Base-by-base conservation (phyloP, 2,329 filamentous ascomycete genomes). In the Zymoseptoria pseudotritici region DNA sequence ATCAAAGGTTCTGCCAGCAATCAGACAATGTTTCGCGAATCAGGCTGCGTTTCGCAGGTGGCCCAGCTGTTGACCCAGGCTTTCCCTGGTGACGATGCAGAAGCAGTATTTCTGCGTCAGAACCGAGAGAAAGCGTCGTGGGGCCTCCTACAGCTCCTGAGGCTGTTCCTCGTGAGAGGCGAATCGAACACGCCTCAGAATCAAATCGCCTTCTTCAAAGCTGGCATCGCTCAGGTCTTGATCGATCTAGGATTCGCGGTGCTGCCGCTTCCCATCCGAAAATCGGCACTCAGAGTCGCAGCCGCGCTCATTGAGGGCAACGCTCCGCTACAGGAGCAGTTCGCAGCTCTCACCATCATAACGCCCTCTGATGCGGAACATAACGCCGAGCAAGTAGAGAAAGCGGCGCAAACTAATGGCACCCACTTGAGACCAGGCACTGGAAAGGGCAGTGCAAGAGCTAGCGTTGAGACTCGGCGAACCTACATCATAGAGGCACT, bases 401-500 rank as follows among this genome's bases (percentile, higher is more conserved):
- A 66, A 49, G 57, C 56, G 20, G 54, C 61, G 8, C 68, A 69
- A 49, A 60, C 63, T n/a, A 71, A 71, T 24, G 70, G 70, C 26
- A 54, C 62, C 26, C 59, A 65, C 13, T 67, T 67, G 9, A 65
- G 65, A 19, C 52, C 58, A 29, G 61, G 63, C 19, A 66, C 65
- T 46, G 66, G 65, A 22, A 58, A 58, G 51, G 54, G 61, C 17
- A 70, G 68, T 51, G 66, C 67, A 10, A 50, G 69, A 59, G 58
- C 65, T 13, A 72, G 69, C 53, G 62, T 67, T 65, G 58, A 76
- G 77, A 61, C 78, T 76, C 31, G 65, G 20, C 61, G 68, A 22
- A 67, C 93, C 36, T 96, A 96, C 74, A 91, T 99, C 29, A 96
- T 99, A 69, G 93, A 97, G 73, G 94, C 90, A 1, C 79, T 99